Percentiles rank a stretch among this genome's conserved stretches.
These are phyloP conservation scores for Blumeria hordei DNA, from an alignment of 2,329 filamentous ascomycete species.

Conservation along the genomic window DNA sequence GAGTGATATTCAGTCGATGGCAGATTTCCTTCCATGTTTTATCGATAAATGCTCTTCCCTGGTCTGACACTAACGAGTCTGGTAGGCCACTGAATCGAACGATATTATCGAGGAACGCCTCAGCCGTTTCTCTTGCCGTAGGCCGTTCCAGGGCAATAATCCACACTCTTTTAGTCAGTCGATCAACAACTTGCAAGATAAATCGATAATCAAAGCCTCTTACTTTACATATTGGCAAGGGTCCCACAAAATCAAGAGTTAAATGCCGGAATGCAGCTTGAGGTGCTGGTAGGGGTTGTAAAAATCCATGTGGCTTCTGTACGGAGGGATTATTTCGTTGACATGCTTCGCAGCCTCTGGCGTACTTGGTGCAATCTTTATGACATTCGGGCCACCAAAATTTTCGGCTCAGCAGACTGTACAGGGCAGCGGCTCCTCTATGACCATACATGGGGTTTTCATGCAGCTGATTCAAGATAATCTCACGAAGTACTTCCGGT, in stretches of 20 bases:
- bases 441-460: neutral
- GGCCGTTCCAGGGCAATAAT: neutral
- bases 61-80: neutral
- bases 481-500: neutral
- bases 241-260: neutral
- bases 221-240: neutral
- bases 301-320: neutral
- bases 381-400: neutral
- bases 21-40: neutral
- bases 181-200: neutral
- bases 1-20: neutral
- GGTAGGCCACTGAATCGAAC: conserved; percentile 3
- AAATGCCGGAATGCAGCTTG: neutral
- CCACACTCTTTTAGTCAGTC: conserved; percentile 1
- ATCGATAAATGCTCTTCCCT: neutral
- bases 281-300: neutral
- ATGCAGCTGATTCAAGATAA: neutral
- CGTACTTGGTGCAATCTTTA: neutral
- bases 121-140: neutral
- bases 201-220: too few relatives aligned
- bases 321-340: neutral
- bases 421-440: neutral
- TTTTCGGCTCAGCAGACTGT: neutral
- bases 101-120: conserved; percentile 8
- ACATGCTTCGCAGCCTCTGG: neutral